Conservation (phyloP, 73 alveolate species). For the Paramecium tetraurelia region DNA sequence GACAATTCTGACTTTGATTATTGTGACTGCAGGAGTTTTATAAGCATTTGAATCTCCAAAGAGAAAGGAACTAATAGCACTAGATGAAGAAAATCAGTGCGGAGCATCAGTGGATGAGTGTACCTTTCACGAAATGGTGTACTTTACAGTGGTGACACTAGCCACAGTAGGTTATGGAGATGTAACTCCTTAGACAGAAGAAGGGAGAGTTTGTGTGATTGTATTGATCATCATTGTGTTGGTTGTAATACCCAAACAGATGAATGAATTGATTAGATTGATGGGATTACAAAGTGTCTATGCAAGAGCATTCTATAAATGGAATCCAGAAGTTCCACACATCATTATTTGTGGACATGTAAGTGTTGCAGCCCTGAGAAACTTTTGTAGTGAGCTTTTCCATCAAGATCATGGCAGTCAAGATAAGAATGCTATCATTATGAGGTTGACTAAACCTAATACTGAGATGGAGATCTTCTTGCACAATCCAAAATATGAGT, state of each 20-base stretch:
- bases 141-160: constrained; percentile 85
- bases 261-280: constrained; percentile 87
- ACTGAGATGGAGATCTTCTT: constrained; percentile 90
- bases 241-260: constrained; percentile 86
- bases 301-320: constrained; percentile 85
- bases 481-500: constrained; percentile 88
- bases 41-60: constrained; percentile 76
- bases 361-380: constrained; percentile 78
- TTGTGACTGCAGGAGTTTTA: constrained; percentile 73
- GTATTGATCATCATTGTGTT: constrained; percentile 79
- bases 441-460: constrained; percentile 86
- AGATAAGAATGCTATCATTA: constrained; percentile 90
- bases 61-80: background rate
- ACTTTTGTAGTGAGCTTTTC: constrained; percentile 91
- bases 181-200: constrained; percentile 81
- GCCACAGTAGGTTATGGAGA: constrained; percentile 98
- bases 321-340: constrained; percentile 95
- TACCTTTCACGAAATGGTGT: constrained; percentile 82
- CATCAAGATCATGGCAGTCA: constrained; percentile 95
- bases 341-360: constrained; percentile 91
- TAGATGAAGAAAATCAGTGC: constrained; percentile 15
- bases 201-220: constrained; percentile 87
- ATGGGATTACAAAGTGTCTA: constrained; percentile 89
- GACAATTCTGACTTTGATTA: constrained; percentile 31
- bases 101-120: constrained; percentile 17